Conservation (phyloP, 2,329 filamentous ascomycete genomes). For the Calonectria honghensis region DNA sequence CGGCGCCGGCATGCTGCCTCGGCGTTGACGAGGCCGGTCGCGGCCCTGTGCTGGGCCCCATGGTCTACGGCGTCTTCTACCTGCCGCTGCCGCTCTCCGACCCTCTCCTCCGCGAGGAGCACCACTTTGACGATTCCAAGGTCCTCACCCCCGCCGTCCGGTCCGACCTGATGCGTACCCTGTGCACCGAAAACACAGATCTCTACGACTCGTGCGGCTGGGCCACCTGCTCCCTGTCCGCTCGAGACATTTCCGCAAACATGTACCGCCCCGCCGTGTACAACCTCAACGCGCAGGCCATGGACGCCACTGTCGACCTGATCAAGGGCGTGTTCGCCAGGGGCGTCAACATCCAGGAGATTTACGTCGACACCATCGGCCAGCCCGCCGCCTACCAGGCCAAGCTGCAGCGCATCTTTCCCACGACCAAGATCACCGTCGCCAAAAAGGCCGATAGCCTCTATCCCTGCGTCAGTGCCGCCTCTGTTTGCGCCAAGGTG, state of each 20-base stretch:
- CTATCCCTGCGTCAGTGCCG: conserved; percentile 94
- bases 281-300: conserved; percentile 96
- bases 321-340: conserved; percentile 85
- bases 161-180: conserved; percentile 78
- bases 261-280: conserved; percentile 84
- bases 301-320: conserved; percentile 91
- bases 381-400: conserved; percentile 88
- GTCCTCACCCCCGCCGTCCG: conserved; percentile 89
- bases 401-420: conserved; percentile 89
- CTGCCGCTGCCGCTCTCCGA: conserved; percentile 84
- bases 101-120: conserved; percentile 83
- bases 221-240: conserved; percentile 88
- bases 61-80: conserved; percentile 83
- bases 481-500: conserved; percentile 96
- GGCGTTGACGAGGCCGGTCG: conserved; percentile 96
- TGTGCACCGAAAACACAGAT: conserved; percentile 78
- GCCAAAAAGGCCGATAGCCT: conserved; percentile 94
- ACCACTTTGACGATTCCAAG: conserved; percentile 97
- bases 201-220: conserved; percentile 81
- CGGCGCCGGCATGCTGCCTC: conserved; percentile 77
- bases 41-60: conserved; percentile 91
- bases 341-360: conserved; percentile 89
- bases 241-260: conserved; percentile 85
- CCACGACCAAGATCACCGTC: conserved; percentile 83
- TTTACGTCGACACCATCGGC: conserved; percentile 97